phyloP scores from a whole-genome alignment of 2,329 filamentous ascomycete species.

The Myriosclerotinia scirpicola region DNA sequence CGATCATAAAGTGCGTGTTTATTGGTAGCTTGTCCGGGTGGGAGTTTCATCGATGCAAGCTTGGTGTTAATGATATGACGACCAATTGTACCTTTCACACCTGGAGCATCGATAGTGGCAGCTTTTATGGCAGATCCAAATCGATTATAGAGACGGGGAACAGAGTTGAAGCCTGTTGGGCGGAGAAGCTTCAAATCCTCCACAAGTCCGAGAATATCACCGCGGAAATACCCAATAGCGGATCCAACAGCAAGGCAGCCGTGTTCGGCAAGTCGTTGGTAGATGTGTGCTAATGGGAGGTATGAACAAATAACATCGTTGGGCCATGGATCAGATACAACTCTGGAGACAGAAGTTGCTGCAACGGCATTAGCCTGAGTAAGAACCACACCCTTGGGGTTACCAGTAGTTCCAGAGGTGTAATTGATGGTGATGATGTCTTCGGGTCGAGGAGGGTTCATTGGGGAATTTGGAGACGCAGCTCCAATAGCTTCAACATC shows the following conservation, averaged over 20 bases:
- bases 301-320: constrained; percentile 77
- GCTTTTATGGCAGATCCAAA: constrained; percentile 82
- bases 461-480: constrained; percentile 61
- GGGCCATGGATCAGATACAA: constrained; percentile 50
- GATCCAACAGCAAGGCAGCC: constrained; percentile 68
- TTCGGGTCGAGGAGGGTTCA: constrained; percentile 68
- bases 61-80: constrained; percentile 79
- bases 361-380: constrained; percentile 80
- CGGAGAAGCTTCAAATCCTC: constrained; percentile 88
- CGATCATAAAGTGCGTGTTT: constrained; percentile 77
- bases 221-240: constrained; percentile 88
- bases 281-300: constrained; percentile 92
- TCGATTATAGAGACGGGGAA: constrained; percentile 87
- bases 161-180: constrained; percentile 81
- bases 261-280: constrained; percentile 81
- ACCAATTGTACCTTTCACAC: constrained; percentile 78
- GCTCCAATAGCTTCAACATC: constrained; percentile 82
- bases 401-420: constrained; percentile 80
- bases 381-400: constrained; percentile 80
- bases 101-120: constrained; percentile 74
- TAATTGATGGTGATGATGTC: constrained; percentile 91
- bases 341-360: constrained; percentile 62
- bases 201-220: constrained; percentile 79
- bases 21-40: constrained; percentile 73
- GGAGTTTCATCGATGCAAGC: constrained; percentile 71